phyloP scores from a whole-genome alignment of 371 early-diverging fungal species.

The Mucor piriformis region DNA sequence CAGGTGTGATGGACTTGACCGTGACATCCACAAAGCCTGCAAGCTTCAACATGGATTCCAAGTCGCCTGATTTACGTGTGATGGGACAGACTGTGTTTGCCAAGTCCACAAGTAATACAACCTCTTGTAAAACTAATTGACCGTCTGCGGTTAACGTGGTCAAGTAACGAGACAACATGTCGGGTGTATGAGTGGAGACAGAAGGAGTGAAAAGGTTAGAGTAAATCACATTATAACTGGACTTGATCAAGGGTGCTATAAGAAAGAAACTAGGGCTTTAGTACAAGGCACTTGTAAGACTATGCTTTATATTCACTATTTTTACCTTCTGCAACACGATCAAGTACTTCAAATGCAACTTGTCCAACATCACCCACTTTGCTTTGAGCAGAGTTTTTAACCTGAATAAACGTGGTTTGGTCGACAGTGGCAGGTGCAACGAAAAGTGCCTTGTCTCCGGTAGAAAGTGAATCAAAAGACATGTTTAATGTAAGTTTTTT shows the following conservation, averaged over 20 bases:
- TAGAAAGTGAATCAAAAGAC: conserved; percentile 7
- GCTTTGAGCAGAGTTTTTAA: conserved; percentile 28
- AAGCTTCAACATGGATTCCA: conserved; percentile 48
- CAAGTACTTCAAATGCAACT: conserved; percentile 47
- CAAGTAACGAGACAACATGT: conserved; percentile 46
- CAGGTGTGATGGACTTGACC: conserved; percentile 31
- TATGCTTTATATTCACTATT: too few relatives aligned
- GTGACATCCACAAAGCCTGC: conserved; percentile 51
- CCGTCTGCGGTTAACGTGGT: conserved; percentile 40
- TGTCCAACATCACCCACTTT: conserved; percentile 49
- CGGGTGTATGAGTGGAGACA: conserved; percentile 40
- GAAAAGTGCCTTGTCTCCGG: conserved; percentile 39
- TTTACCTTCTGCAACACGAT: conserved; percentile 53
- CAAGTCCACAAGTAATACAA: conserved; percentile 36
- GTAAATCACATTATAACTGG: conserved; percentile 35
- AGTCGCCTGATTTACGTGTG: conserved; percentile 42
- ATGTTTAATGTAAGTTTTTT: conserved; percentile 1
- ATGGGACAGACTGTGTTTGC: conserved; percentile 43
- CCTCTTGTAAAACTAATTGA: conserved; percentile 37
- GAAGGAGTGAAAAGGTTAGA: conserved; percentile 45
- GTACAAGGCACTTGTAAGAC: too few relatives aligned
- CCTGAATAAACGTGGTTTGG: conserved; percentile 30
- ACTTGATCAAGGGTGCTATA: conserved; percentile 42
- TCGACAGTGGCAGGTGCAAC: conserved; percentile 44
- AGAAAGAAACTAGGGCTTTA: too few relatives aligned